Evolutionary conservation across 345 rosid species (phyloP).

Genomic region (Eucalyptus marginata): DNA sequence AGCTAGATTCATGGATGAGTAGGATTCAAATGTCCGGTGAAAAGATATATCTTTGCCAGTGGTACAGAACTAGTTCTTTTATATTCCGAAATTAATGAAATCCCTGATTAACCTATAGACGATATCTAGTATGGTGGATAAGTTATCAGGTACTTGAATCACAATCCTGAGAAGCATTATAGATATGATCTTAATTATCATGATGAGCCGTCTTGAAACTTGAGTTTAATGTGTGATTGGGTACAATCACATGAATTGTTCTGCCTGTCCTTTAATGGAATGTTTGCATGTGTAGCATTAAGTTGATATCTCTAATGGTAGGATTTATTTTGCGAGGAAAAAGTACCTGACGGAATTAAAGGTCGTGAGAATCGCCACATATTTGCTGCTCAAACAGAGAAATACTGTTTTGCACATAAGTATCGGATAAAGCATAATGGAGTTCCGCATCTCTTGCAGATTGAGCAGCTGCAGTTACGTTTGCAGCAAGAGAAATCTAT

Average conservation of each 20-base stretch:
- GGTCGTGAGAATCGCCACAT: not conserved
- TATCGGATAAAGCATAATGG: not conserved
- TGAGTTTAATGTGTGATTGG: not conserved
- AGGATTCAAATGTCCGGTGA: not conserved
- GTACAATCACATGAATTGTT: not conserved
- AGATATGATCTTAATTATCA: not conserved
- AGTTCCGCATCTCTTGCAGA: slow-evolving; percentile 19
- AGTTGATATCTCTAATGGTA: not conserved
- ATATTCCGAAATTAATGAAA: not conserved
- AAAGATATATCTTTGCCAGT: not conserved
- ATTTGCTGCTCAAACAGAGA: not conserved
- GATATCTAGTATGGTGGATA: not conserved
- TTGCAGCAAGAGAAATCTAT: slow-evolving; percentile 78
- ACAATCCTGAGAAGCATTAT: not conserved
- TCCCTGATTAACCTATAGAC: not conserved
- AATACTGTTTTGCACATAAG: not conserved
- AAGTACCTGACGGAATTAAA: not conserved
- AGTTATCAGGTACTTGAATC: not conserved
- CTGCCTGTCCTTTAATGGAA: not conserved
- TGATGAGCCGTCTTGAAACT: not conserved
- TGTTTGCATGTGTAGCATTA: not conserved
- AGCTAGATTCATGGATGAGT: not conserved
- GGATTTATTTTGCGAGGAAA: not conserved
- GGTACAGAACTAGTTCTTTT: not conserved
- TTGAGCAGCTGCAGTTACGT: slow-evolving; percentile 67